Evolutionary conservation across 2,329 filamentous ascomycete species (phyloP).

Genomic region (Neofusicoccum sp.): DNA sequence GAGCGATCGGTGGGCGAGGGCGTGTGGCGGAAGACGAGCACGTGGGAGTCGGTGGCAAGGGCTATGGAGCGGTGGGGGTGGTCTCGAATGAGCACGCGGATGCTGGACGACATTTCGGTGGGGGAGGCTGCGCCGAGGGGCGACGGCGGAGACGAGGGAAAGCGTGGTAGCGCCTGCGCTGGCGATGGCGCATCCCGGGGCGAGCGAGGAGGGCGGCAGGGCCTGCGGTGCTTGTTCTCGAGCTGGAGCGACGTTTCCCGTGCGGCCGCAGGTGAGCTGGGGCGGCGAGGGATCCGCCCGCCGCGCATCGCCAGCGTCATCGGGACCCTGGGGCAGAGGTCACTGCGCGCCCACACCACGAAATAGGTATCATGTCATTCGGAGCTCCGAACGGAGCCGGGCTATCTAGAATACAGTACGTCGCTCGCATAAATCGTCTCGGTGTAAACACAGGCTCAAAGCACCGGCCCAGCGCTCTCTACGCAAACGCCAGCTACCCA

Average conservation of each 20-base stretch:
- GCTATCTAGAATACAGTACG: not conserved
- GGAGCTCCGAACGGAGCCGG: not conserved
- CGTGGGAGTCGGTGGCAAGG: slow-evolving; percentile 76
- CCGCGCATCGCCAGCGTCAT: no score
- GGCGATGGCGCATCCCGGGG: slow-evolving; percentile 1
- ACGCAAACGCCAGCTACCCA: not conserved
- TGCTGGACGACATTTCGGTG: slow-evolving; percentile 41
- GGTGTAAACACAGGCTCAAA: no score
- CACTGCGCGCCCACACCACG: not conserved
- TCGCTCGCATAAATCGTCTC: not conserved
- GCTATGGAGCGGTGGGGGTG: slow-evolving; percentile 86
- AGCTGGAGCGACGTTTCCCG: not conserved
- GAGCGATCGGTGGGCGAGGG: slow-evolving; percentile 60
- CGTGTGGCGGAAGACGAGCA: slow-evolving; percentile 82
- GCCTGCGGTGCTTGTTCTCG: not conserved
- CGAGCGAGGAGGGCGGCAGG: not conserved
- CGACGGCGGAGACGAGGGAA: not conserved
- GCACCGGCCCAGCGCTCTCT: no score
- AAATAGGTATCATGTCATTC: not conserved
- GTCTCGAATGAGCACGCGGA: slow-evolving; percentile 77
- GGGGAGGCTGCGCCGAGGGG: not conserved
- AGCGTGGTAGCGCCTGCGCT: not conserved
- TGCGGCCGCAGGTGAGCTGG: not conserved
- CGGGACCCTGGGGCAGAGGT: no score
- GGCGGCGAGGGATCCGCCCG: not conserved